phyloP scores from a whole-genome alignment of 2,329 filamentous ascomycete genomes.

The Penicillium thymicola region DNA sequence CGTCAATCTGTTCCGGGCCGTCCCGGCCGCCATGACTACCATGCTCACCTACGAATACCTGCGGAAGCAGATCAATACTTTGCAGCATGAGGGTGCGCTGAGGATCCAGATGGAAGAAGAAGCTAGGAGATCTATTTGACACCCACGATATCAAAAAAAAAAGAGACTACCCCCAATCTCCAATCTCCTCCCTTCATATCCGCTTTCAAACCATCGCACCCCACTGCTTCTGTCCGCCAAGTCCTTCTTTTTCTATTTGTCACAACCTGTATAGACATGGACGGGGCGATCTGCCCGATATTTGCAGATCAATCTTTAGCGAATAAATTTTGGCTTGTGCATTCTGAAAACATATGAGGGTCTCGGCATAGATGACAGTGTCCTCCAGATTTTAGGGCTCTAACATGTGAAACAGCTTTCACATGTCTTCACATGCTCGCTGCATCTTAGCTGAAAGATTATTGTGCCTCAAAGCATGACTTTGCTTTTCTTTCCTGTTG shows the following conservation, averaged over 20 bases:
- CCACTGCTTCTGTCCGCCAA: not conserved
- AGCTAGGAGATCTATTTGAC: constrained; percentile 20
- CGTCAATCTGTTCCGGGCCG: constrained; percentile 93
- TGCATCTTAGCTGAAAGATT: not conserved
- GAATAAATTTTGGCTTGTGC: constrained; percentile 14
- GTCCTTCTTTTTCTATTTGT: not conserved
- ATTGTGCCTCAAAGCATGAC: not conserved
- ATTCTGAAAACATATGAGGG: constrained; percentile 11
- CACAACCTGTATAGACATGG: constrained; percentile 21
- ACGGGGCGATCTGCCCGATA: constrained; percentile 2
- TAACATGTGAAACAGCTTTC: constrained; percentile 19
- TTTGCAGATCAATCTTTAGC: constrained; percentile 15
- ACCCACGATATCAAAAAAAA: constrained; percentile 7
- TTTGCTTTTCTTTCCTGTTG: not conserved
- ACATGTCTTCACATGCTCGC: constrained; percentile 2
- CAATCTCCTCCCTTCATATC: not conserved
- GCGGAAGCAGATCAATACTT: constrained; percentile 51
- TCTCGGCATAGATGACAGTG: constrained; percentile 20
- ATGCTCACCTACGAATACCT: constrained; percentile 94
- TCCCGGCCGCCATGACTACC: constrained; percentile 93
- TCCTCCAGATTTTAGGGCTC: constrained; percentile 6
- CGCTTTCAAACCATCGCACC: not conserved
- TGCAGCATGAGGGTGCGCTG: constrained; percentile 52
- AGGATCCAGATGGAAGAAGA: constrained; percentile 26
- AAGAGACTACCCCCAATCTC: not conserved